Conservation (phyloP, 2,329 filamentous ascomycete species). For the Penicillium sp. region DNA sequence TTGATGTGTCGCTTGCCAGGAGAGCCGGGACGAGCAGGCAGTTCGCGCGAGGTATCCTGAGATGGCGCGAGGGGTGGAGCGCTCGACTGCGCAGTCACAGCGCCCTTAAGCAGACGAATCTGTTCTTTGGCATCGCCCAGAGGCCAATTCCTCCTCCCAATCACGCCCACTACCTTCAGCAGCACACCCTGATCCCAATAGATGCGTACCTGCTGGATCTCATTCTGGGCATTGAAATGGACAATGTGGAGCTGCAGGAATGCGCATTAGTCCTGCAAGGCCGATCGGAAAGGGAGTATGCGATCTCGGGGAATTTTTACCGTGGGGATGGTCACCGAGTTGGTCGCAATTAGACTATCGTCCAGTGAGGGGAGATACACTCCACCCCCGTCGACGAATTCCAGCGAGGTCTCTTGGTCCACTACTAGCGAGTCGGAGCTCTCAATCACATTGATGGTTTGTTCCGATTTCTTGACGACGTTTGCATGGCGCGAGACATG, state of each 20-base stretch:
- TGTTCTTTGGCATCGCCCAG: constrained; percentile 84
- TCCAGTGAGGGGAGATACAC: constrained; percentile 83
- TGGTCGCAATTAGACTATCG: constrained; percentile 87
- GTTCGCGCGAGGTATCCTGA: constrained; percentile 13
- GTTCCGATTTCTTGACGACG: constrained; percentile 73
- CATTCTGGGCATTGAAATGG: constrained; percentile 66
- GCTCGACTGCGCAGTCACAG: constrained; percentile 31
- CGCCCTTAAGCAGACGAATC: constrained; percentile 63
- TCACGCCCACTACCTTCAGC: constrained; percentile 87
- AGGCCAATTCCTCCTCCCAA: constrained; percentile 91
- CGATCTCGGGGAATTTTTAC: constrained; percentile 51
- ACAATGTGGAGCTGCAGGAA: constrained; percentile 72
- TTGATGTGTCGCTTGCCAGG: constrained; percentile 38
- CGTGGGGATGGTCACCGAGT: constrained; percentile 69
- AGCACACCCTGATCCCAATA: constrained; percentile 94
- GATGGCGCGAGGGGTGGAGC: constrained; percentile 17
- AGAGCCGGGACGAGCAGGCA: constrained; percentile 21
- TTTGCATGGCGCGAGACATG: constrained; percentile 67
- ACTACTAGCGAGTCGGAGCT: constrained; percentile 62
- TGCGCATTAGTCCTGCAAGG: constrained; percentile 9
- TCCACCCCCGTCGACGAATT: constrained; percentile 76
- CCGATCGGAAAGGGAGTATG: constrained; percentile 5
- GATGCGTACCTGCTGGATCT: constrained; percentile 80
- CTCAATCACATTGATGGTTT: constrained; percentile 68
- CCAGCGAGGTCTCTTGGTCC: constrained; percentile 75